phyloP scores from a whole-genome alignment of 441 rosid genomes.

The Gossypium gossypioides region DNA sequence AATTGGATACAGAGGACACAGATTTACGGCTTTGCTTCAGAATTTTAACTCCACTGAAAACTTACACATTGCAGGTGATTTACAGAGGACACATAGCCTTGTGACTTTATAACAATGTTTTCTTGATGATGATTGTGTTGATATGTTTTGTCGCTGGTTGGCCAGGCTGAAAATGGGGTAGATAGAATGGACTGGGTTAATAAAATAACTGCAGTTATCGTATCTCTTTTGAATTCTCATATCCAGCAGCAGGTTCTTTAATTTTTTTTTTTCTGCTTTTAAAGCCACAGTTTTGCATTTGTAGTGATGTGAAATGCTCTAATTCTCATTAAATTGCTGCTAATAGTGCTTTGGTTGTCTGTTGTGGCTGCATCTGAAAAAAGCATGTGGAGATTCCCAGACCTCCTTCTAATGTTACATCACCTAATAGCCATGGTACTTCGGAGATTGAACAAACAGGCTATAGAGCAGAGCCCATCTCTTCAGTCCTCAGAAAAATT shows the following conservation, averaged over 20 bases:
- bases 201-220: constrained; percentile 65
- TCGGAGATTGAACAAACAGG: constrained; percentile 23
- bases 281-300: not conserved
- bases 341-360: constrained; percentile 23
- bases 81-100: not conserved
- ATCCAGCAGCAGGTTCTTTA: constrained; percentile 56
- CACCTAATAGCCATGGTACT: constrained; percentile 20
- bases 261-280: not conserved
- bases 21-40: constrained; percentile 83
- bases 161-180: constrained; percentile 83
- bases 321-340: constrained; percentile 10
- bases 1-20: constrained; percentile 71
- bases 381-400: constrained; percentile 26
- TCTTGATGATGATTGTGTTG: constrained; percentile 3
- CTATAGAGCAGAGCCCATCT: constrained; percentile 36
- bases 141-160: constrained; percentile 12
- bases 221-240: constrained; percentile 66
- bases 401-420: constrained; percentile 25
- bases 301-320: not conserved
- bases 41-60: constrained; percentile 67
- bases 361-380: constrained; percentile 36
- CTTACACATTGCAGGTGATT: constrained; percentile 75
- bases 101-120: not conserved
- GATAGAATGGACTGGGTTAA: constrained; percentile 87
- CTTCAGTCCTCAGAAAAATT: constrained; percentile 47